Base-by-base conservation (phyloP, 371 early-diverging fungal species). In the Chytridiales sp. region DNA sequence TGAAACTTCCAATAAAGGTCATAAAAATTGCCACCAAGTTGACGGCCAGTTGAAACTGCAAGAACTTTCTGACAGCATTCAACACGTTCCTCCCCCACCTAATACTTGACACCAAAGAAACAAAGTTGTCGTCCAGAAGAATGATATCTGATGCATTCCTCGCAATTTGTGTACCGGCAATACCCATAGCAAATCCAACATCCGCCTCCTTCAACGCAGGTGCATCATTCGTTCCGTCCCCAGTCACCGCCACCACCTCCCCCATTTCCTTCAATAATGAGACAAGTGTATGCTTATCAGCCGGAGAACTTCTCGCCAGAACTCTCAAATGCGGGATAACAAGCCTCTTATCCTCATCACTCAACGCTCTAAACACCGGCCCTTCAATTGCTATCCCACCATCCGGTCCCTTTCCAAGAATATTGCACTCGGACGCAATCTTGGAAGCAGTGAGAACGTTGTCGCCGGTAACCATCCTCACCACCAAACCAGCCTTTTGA, bases 181-280 rank as follows among this genome's bases (percentile, higher is more conserved):
- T 91, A 54, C 99, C 98, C 99, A 97, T 96, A 59, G 87, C 83
- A 74, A 97, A 97, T 15, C 98, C 99, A 53, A 98, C 93, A 74
- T 98, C 94, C 30, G 97, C 97, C 68, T 86, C 73, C 72, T 95
- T 97, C 52, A 98, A 84, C 3, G 97, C 95, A 4, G 97, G 98
- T 5, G 93, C 95, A 72, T 98, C 99, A 78, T 98, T 98, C 38
- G 98, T 94, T 43, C 98, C 99, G 74, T 97, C 97, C 48, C 98
- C 97, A 6, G 97, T 97, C 72, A 97, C 94, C 27, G 92, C 97
- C 17, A 98, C 97, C 17, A 94, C 89, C 65, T 97, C 93, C 32
- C 89, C 93, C 61, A 89, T 78, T 60, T 86, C 84, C 69, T 94
- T 89, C 42, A 98, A 80, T 22, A 89, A 79, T 34, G 78, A 77